Percentiles rank a stretch among this genome's conserved stretches.
phyloP scores from a whole-genome alignment of 2,329 filamentous ascomycete genomes.

The Penicillium expansum region DNA sequence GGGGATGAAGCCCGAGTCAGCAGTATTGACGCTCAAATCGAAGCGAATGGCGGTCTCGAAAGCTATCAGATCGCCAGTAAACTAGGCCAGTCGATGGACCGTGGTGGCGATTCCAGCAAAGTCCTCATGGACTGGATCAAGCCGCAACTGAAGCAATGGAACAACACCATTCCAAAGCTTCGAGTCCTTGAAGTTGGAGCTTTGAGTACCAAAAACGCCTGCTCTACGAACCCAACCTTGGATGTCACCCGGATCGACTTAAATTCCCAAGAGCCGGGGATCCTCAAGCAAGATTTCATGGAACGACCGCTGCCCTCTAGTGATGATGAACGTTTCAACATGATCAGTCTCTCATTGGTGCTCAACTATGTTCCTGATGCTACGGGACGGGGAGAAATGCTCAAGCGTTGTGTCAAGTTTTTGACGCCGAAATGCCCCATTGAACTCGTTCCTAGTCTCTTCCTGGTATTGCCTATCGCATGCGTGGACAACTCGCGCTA shows the following conservation, averaged over 20 bases:
- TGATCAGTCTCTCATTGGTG: slow-evolving; percentile 88
- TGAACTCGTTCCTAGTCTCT: slow-evolving; percentile 57
- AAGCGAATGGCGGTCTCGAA: slow-evolving; percentile 57
- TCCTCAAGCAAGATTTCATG: slow-evolving; percentile 93
- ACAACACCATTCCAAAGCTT: slow-evolving; percentile 38
- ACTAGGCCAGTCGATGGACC: slow-evolving; percentile 57
- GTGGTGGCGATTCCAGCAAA: slow-evolving; percentile 63
- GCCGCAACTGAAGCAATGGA: slow-evolving; percentile 27
- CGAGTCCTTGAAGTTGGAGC: slow-evolving; percentile 86
- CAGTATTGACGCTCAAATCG: slow-evolving; percentile 51
- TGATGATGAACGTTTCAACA: slow-evolving; percentile 69
- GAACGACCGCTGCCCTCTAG: slow-evolving; percentile 66
- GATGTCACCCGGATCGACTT: slow-evolving; percentile 82
- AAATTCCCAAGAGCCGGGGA: slow-evolving; percentile 74
- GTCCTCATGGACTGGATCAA: slow-evolving; percentile 59
- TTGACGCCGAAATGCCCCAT: slow-evolving; percentile 45
- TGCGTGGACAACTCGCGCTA: slow-evolving; percentile 92
- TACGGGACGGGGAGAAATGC: slow-evolving; percentile 75
- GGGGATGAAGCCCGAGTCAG: slow-evolving; percentile 42
- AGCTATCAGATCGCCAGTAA: slow-evolving; percentile 63
- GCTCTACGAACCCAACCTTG: slow-evolving; percentile 69
- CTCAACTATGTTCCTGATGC: slow-evolving; percentile 90
- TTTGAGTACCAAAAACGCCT: slow-evolving; percentile 78
- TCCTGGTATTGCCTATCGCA: slow-evolving; percentile 83
- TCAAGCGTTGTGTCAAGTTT: slow-evolving; percentile 71